These are phyloP conservation scores for Saturnispora serradocipensis DNA, from an alignment of 805 yeast genomes.

Conservation along the genomic window DNA sequence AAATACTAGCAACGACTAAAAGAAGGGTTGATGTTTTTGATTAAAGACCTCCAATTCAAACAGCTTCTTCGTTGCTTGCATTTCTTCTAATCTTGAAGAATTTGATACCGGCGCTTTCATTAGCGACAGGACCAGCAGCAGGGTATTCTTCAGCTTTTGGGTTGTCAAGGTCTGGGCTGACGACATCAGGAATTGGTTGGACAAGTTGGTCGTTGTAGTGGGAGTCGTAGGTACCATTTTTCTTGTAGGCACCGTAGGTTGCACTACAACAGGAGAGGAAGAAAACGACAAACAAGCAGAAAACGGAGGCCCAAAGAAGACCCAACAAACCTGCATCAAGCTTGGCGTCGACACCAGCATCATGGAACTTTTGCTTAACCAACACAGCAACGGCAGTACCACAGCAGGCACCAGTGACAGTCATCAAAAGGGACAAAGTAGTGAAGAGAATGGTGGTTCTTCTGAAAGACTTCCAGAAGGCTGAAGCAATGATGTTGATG, in stretches of 20 bases:
- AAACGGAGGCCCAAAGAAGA: slow-evolving; percentile 63
- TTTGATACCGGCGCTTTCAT: slow-evolving; percentile 53
- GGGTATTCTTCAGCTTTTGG: slow-evolving; percentile 1
- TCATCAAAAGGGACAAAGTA: slow-evolving; percentile 42
- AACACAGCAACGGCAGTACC: slow-evolving; percentile 73
- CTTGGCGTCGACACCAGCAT: slow-evolving; percentile 34
- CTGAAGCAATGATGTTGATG: slow-evolving; percentile 43
- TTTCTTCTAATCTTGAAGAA: slow-evolving; percentile 66
- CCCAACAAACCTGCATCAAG: slow-evolving; percentile 54
- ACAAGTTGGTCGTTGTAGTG: not conserved
- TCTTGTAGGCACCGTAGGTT: slow-evolving; percentile 40
- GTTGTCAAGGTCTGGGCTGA: slow-evolving; percentile 16
- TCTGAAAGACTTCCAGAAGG: slow-evolving; percentile 48
- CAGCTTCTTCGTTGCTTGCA: slow-evolving; percentile 31
- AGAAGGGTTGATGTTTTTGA: not conserved
- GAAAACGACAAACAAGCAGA: slow-evolving; percentile 40
- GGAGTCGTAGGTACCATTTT: slow-evolving; percentile 30
- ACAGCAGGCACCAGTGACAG: slow-evolving; percentile 55
- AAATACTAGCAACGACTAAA: not conserved
- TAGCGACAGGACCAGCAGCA: slow-evolving; percentile 16
- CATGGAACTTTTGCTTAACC: slow-evolving; percentile 60
- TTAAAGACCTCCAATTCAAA: slow-evolving; percentile 2
- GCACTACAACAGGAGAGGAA: slow-evolving; percentile 44
- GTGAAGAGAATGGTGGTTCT: slow-evolving; percentile 45
- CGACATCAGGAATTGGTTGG: slow-evolving; percentile 1